Evolutionary conservation across 2,329 filamentous ascomycete genomes (phyloP).

Genomic region (Diaporthe longicolla): DNA sequence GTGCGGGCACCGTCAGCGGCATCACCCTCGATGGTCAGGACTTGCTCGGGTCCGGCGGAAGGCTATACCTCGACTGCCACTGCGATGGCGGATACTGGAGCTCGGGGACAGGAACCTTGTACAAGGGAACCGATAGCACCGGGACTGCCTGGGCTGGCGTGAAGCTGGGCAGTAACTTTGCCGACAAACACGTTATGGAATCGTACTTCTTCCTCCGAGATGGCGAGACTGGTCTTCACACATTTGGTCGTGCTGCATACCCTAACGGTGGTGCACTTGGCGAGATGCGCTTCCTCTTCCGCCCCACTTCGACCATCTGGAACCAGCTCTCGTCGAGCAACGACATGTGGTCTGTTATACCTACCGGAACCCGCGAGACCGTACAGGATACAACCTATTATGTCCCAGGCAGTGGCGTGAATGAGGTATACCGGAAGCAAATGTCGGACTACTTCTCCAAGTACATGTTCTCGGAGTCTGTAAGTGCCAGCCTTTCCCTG

Average conservation of each 20-base stretch:
- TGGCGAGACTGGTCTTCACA: conserved; percentile 73
- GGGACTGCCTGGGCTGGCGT: conserved; percentile 69
- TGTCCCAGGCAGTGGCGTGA: conserved; percentile 63
- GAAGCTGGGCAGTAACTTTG: conserved; percentile 70
- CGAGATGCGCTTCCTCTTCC: conserved; percentile 73
- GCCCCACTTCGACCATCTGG: conserved; percentile 71
- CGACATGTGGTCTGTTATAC: conserved; percentile 66
- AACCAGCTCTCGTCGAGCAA: conserved; percentile 72
- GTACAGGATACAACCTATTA: conserved; percentile 77
- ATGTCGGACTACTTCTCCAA: conserved; percentile 76
- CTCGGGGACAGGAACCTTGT: conserved; percentile 64
- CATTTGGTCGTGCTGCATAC: conserved; percentile 71
- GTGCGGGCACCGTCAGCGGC: neutral
- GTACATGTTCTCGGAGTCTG: conserved; percentile 71
- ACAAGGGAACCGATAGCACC: conserved; percentile 64
- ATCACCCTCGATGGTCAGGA: conserved; percentile 30
- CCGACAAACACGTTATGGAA: conserved; percentile 70
- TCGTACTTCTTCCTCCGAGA: conserved; percentile 76
- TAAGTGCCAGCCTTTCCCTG: too few species aligned
- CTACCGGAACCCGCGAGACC: conserved; percentile 57
- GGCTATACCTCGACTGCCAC: conserved; percentile 65
- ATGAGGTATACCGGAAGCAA: conserved; percentile 68
- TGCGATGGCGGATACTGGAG: conserved; percentile 73
- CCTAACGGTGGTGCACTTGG: conserved; percentile 72
- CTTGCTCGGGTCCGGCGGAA: conserved; percentile 12